Conservation (phyloP, 495 filamentous ascomycete species). For the Immersiella caudata region DNA sequence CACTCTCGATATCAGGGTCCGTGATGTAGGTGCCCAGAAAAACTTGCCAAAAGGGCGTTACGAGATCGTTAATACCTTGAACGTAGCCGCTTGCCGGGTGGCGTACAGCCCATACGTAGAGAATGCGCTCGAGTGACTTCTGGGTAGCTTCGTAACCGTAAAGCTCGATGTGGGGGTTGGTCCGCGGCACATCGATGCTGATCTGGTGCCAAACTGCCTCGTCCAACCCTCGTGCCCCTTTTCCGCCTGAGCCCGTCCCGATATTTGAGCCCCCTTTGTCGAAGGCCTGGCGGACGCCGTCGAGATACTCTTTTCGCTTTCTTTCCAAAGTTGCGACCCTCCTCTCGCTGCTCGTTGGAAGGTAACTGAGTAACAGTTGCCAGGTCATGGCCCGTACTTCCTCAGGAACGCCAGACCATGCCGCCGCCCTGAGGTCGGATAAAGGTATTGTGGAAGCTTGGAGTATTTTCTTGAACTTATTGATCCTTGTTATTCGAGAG, state of each 20-base stretch:
- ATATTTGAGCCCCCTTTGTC: conserved; percentile 60
- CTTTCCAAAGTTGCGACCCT: conserved; percentile 87
- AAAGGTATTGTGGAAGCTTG: conserved; percentile 89
- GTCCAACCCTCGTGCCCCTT: conserved; percentile 68
- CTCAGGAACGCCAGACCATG: conserved; percentile 92
- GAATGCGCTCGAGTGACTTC: conserved; percentile 85
- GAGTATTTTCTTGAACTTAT: conserved; percentile 96
- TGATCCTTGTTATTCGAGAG: conserved; percentile 88
- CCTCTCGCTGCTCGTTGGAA: conserved; percentile 91
- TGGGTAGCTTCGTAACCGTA: conserved; percentile 97
- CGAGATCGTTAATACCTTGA: conserved; percentile 97
- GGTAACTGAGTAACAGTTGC: conserved; percentile 93
- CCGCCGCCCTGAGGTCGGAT: conserved; percentile 75
- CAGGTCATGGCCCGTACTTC: conserved; percentile 98
- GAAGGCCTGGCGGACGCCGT: conserved; percentile 94
- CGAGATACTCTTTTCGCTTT: conserved; percentile 95
- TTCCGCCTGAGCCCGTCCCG: conserved; percentile 37
- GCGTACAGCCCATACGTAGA: conserved; percentile 97
- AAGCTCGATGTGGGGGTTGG: conserved; percentile 91
- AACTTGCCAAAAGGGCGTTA: conserved; percentile 97
- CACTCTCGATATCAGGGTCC: conserved; percentile 84
- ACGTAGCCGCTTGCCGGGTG: conserved; percentile 98
- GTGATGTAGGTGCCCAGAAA: conserved; percentile 94
- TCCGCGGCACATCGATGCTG: conserved; percentile 96
- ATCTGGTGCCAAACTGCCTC: conserved; percentile 99